A percentile compares a stretch with the other conserved stretches of the same genome.
phyloP scores from a whole-genome alignment of 169 alveolate species.

The Besnoitia besnoiti region DNA sequence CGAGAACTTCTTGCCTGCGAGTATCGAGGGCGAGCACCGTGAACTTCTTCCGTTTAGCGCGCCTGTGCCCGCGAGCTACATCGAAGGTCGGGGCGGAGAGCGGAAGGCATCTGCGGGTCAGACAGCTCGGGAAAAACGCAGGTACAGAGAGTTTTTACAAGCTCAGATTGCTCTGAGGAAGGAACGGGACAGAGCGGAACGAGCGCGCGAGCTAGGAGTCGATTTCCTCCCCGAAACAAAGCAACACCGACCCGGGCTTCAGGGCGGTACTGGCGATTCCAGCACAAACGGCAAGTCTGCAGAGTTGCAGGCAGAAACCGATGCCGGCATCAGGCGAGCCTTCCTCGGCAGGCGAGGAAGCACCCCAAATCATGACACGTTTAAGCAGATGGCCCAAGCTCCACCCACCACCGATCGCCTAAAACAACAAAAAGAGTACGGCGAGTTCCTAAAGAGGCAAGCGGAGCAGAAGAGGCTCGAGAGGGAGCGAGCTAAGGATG shows the following conservation, averaged over 20 bases:
- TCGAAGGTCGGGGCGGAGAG: too few species aligned
- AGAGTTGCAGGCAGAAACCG: too few species aligned
- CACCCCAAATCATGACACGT: too few species aligned
- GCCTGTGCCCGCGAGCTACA: too few species aligned
- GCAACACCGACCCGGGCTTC: background rate
- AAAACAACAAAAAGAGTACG: constrained; percentile 9
- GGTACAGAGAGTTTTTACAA: background rate
- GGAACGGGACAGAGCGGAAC: background rate
- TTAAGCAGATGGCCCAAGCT: background rate
- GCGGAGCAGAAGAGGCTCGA: constrained; percentile 5
- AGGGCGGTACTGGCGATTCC: too few species aligned
- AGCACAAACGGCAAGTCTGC: too few species aligned
- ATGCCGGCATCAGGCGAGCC: background rate
- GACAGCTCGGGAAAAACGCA: background rate
- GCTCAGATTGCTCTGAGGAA: background rate
- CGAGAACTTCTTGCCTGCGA: too few species aligned
- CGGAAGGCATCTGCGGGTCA: background rate
- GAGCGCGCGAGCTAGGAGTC: background rate
- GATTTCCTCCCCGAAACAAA: background rate
- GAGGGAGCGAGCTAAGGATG: background rate
- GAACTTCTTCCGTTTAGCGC: too few species aligned
- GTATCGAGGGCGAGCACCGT: too few species aligned
- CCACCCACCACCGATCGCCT: background rate
- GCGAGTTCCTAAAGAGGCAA: constrained; percentile 12
- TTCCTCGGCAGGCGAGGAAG: background rate